Base-by-base conservation (phyloP, 2,329 filamentous ascomycete genomes). In the Hymenoscyphus scutula region DNA sequence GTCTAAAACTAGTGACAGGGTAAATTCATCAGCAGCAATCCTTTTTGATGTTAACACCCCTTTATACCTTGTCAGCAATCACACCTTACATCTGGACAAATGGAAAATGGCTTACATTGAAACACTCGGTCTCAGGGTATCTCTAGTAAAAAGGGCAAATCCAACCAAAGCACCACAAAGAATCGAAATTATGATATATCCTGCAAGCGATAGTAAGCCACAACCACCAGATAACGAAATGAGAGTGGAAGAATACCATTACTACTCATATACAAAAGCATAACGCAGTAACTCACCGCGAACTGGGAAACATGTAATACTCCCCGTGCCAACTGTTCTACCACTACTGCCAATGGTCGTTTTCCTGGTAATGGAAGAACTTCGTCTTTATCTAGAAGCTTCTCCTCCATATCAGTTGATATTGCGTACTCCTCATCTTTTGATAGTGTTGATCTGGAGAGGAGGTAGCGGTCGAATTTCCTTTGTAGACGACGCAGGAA, bases 211-310 rank as follows among this genome's bases (percentile, higher is more conserved):
- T 62, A 41, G 54, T 19, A 23, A 34, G 38, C 10, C 56, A 55
- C 1, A 8, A 7, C n/a, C n/a, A n/a, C n/a, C n/a, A 6, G 27
- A 23, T 19, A 23, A n/a, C 25, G 34, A 2, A 15, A n/a, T 8
- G 10, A 32, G 25, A 38, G 13, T 17, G 6, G 29, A 27, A 45
- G 17, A 25, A 25, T 54, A 68, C 68, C 69, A 62, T 70, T 70
- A 45, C 61, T 67, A 64, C 67, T 69, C 67, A 70, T 69, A 55
- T 69, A 69, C 48, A 70, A 51, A 41, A 68, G 58, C 65, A 67
- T 67, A 17, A 67, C 48, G 34, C 61, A 65, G 59, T 67, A 68
- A 53, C 60, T 64, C 11, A 67, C 57, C 1, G 51, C 58, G 60
- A 72, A 69, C 41, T 71, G 70, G 29, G 65, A 27, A 29, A 55